A percentile compares a stretch with the other conserved stretches of the same genome.
These are phyloP conservation scores for Colletotrichum incanum DNA, from an alignment of 2,329 filamentous ascomycete genomes.

Conservation along the genomic window DNA sequence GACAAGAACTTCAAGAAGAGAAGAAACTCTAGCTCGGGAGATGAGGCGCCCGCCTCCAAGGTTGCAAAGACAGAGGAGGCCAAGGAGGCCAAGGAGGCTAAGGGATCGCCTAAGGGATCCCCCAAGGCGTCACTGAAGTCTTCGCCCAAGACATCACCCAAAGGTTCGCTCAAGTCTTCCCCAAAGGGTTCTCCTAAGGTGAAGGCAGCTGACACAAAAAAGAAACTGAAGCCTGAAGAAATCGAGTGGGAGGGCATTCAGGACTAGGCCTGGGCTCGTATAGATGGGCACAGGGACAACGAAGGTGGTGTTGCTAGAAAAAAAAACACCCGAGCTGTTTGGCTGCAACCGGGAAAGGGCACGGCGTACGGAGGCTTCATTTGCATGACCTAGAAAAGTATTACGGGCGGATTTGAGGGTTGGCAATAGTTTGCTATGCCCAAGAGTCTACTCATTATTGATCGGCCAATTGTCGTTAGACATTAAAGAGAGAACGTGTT, in stretches of 20 bases:
- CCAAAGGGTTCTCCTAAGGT: conserved; percentile 27
- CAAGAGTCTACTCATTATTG: neutral
- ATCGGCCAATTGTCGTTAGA: conserved; percentile 1
- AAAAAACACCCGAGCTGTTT: conserved; percentile 3
- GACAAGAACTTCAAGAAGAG: conserved; percentile 35
- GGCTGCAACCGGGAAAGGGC: conserved; percentile 4
- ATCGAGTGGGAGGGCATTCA: conserved; percentile 45
- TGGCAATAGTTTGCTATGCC: neutral
- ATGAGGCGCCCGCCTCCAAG: conserved; percentile 38
- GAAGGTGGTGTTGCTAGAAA: neutral
- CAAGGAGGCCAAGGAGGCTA: conserved; percentile 14
- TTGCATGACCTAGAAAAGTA: conserved; percentile 27
- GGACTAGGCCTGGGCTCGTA: conserved; percentile 27
- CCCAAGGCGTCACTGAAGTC: conserved; percentile 11
- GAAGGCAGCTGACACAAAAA: conserved; percentile 34
- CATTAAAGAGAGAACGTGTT: neutral
- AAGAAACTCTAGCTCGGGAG: conserved; percentile 41
- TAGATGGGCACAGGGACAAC: neutral
- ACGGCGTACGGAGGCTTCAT: conserved; percentile 37
- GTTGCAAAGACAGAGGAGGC: conserved; percentile 21
- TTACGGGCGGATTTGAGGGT: neutral
- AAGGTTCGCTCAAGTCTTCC: conserved; percentile 22
- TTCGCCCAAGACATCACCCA: conserved; percentile 30
- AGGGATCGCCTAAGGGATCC: conserved; percentile 21
- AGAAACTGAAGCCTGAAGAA: conserved; percentile 34